Evolutionary conservation across 805 yeast species (phyloP), one percentile per base, ranked within the genome.

Genomic region (Yamadazyma takamatsuzukensis): DNA sequence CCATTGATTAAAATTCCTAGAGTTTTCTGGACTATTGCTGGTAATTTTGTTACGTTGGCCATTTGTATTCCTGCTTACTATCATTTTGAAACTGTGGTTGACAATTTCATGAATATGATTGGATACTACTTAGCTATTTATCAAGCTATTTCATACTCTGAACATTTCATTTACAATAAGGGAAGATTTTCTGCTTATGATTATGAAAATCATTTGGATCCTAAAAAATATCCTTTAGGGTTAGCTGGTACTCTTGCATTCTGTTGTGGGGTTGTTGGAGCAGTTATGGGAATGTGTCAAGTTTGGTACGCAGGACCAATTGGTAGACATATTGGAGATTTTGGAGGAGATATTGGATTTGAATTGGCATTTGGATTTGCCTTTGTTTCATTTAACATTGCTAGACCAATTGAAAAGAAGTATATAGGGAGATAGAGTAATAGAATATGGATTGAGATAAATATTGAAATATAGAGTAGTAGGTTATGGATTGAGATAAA

Each of bases 101-200:
- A 73, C 39, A 78, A 85, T 64, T 89, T 89, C 64, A 87, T 89
- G 96, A 79, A 85, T 66, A 65, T 88, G 56, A 87, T 89, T 59
- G 90, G 85, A 45, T 89, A 89, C 72, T 88, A 90, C 76, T 71
- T 88, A 54, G 85, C 95, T 39, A 81, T 88, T 51, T 89, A 88
- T 64, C 77, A 76, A 49, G 77, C 83, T 30, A 78, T 89, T 58
- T 60, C 76, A 17, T 58, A 83, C n/a, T 73, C 85, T 25, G 96
- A 88, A 61, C 96, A 88, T 60, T 78, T 84, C 54, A 70, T 88
- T 56, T 83, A 76, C 76, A 78, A 80, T 53, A 72, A 68, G 47
- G 82, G 83, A 28, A 67, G 69, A 45, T 73, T 67, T 45, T 45
- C 60, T 19, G 78, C 74, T 40, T 85, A 86, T 61, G 74, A 82